Base-by-base conservation (phyloP, 441 rosid species). In the Mallotus japonicus region DNA sequence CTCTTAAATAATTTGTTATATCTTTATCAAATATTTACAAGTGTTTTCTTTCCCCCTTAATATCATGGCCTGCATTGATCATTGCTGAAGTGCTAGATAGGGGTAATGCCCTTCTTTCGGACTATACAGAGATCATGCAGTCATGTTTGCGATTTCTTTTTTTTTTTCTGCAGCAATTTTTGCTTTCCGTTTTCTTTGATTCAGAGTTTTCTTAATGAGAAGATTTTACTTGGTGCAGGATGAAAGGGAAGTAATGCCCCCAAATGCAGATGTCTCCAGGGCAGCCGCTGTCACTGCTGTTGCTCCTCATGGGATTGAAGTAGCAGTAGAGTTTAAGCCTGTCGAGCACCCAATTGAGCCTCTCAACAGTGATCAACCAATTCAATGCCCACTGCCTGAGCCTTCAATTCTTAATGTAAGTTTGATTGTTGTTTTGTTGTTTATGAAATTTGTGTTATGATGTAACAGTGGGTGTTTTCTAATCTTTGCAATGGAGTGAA, bases 311-410 rank as follows among this genome's bases (percentile, higher is more conserved):
- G 99, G 97, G 32, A 87, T 95, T 75, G 91, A 87, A 80, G 82
- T 89, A 69, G 95, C 97, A 0, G 86, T 87, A 6, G 97, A 94
- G 75, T 92, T 94, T 81, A 92, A 90, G 86, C 97, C 97, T 0
- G 94, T 95, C 8, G 99, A 95, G 80, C 97, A 88, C 79, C 97
- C 99, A 0, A 81, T 76, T 0, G 99, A 92, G 88, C 99, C 99
- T 68, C 75, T 84, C 37, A 88, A 90, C 73, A 86, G 81, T 56
- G 96, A 88, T 78, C 84, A 57, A 75, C 96, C 97, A 1, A 88
- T 95, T 74, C 94, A 88, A 49, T 95, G 99, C 80, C 99, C 97
- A 3, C 73, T 85, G 14, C 95, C 97, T 2, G 99, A 95, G 78
- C 99, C 94, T 73, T 95, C 99, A 44, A 92, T 95, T 81, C 90